Base-by-base conservation (phyloP, 2,329 filamentous ascomycete genomes). In the Trichoderma atrobrunneum region DNA sequence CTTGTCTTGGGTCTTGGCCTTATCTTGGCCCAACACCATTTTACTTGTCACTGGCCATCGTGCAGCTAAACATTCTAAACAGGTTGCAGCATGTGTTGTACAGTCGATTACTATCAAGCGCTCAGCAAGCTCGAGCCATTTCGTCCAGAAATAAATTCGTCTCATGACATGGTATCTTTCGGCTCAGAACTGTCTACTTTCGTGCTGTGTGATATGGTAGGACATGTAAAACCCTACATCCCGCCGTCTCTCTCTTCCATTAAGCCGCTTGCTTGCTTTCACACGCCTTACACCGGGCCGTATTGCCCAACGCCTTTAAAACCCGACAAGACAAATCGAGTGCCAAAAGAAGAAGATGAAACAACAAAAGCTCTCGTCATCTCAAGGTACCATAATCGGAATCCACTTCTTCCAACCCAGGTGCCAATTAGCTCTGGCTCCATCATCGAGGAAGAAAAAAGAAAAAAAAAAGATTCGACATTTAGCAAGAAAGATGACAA, bases 111-210 rank as follows among this genome's bases (percentile, higher is more conserved):
- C 65, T 48, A 60, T 34, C 28, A 54, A 60, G 12, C 39, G 36
- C 39, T 48, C 18, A 32, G 51, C 51, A 43, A 61, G 36, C 36
- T 71, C 51, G 18, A 64, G 36, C 66, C 66, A 36, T 21, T 16
- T 32, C 28, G 36, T 66, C 21, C 24, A 66, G 18, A 72, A 34
- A 30, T 30, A 67, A 67, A 61, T 72, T 72, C 39, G 39, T 43
- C 16, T 43, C 70, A 32, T 61, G 28, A 56, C 18, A 67, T 72
- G 62, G 56, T 61, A 72, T 72, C 70, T 61, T 65, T 63, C 39
- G 43, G 62, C 67, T 71, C 54, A 59, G 57, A 63, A 51, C 32
- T 73, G 39, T 71, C 56, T 72, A 65, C 71, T 70, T 32, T 48
- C 60, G 51, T 67, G 56, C 32, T 30, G 39, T 30, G 39, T 60